These are phyloP conservation scores for Emericellopsis cladophorae DNA, from an alignment of 2,329 filamentous ascomycete species.

Conservation along the genomic window DNA sequence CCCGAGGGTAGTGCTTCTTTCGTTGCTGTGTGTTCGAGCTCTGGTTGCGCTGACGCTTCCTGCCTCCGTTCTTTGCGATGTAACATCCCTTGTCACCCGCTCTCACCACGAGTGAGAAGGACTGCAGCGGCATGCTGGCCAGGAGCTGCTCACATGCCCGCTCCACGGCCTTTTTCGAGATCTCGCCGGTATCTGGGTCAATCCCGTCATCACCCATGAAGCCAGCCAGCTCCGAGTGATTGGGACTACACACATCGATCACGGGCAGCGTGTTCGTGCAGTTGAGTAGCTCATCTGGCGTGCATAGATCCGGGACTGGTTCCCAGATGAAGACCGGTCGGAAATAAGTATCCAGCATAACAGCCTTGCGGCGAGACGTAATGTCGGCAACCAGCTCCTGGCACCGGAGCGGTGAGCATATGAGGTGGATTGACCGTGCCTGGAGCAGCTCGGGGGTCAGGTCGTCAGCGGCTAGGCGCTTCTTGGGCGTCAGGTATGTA, in stretches of 20 bases:
- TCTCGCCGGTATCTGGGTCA: slow-evolving; percentile 39
- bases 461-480: slow-evolving; percentile 62
- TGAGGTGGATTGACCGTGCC: slow-evolving; percentile 73
- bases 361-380: slow-evolving; percentile 37
- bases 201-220: slow-evolving; percentile 59
- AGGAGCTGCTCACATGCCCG: slow-evolving; percentile 49
- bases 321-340: slow-evolving; percentile 85
- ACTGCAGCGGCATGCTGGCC: slow-evolving; percentile 50
- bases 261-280: slow-evolving; percentile 50
- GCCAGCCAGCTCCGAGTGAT: slow-evolving; percentile 76
- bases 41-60: slow-evolving; percentile 23
- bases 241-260: slow-evolving; percentile 60
- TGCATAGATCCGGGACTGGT: slow-evolving; percentile 81
- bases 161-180: slow-evolving; percentile 40
- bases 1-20: slow-evolving; percentile 32
- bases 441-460: slow-evolving; percentile 54
- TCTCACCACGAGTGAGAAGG: slow-evolving; percentile 55
- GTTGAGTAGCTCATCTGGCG: slow-evolving; percentile 52
- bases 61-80: slow-evolving; percentile 43
- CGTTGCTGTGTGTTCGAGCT: slow-evolving; percentile 15
- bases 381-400: slow-evolving; percentile 66
- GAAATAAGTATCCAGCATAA: slow-evolving; percentile 21
- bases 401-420: slow-evolving; percentile 69
- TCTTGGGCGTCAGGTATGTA: slow-evolving; percentile 77
- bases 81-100: slow-evolving; percentile 63